Base-by-base conservation (phyloP, 305 asterid species). In the Fraxinus sp. region DNA sequence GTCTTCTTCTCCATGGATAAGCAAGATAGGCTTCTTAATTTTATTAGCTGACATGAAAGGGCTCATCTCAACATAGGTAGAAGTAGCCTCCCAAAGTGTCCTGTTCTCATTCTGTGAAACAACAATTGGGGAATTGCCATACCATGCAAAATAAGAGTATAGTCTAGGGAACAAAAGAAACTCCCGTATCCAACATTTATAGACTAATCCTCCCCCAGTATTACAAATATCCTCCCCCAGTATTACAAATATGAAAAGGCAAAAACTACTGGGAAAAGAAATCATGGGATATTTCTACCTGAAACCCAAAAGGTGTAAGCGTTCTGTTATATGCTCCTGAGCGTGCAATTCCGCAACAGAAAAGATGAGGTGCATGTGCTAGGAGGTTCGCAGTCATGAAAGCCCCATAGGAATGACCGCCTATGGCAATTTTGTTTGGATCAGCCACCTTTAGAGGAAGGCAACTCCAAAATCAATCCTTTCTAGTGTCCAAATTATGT, bases 331-430 rank as follows among this genome's bases (percentile, higher is more conserved):
- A 97, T 83, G 99, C 99, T 78, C 99, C 98, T 83, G 99, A 97
- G 37, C 99, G 95, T 74, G 99, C 99, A 85, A 97, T 87, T 82
- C 98, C 98, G 64, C 99, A 95, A 80, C 93, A 86, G 89, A 97
- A 97, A 37, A 97, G 95, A 91, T 97, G 97, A 79, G 98, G 98
- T 77, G 99, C 98, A 78, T 93, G 99, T 33, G 98, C 99, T 35
- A 97, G 93, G 82, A 97, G 97, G 88, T 96, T 96, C 77, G 98
- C 98, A 22, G 99, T 90, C 99, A 97, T 97, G 92, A 97, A 97
- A 84, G 99, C 99, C 77, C 99, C 99, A 79, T 97, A 95, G 62
- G 98, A 95, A 86, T 97, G 99, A 88, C 99, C 98, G 32, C 99
- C 99, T 39, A 95, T 85, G 73, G 99, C 94, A 83, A 97, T 90